Conservation (phyloP, 2,329 filamentous ascomycete species). For the Didymella segeticola region DNA sequence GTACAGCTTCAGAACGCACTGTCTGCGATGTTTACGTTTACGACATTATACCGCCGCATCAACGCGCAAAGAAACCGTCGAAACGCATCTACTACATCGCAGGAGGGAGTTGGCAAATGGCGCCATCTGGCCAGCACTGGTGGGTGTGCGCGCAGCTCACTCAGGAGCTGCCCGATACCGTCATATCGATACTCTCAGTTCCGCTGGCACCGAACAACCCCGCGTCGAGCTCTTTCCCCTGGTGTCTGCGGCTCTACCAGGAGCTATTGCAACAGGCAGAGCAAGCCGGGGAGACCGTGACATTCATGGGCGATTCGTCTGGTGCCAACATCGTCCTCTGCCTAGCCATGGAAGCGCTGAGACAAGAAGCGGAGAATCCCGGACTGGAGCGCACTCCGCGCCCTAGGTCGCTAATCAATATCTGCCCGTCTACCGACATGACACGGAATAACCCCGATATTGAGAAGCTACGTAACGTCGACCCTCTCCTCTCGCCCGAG, state of each 20-base stretch:
- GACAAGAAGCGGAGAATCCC: slow-evolving; percentile 33
- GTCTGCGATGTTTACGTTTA: slow-evolving; percentile 57
- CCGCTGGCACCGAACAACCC: slow-evolving; percentile 63
- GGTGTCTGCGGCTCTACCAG: slow-evolving; percentile 55
- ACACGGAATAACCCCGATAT: slow-evolving; percentile 56
- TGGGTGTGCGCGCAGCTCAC: slow-evolving; percentile 56
- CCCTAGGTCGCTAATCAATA: slow-evolving; percentile 52
- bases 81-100: slow-evolving; percentile 61
- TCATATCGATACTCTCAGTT: slow-evolving; percentile 58
- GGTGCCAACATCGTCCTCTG: slow-evolving; percentile 61
- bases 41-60: slow-evolving; percentile 46
- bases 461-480: slow-evolving; percentile 47
- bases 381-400: slow-evolving; percentile 16
- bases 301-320: slow-evolving; percentile 62
- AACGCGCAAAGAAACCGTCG: slow-evolving; percentile 13
- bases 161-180: slow-evolving; percentile 49
- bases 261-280: slow-evolving; percentile 50
- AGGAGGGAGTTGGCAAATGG: slow-evolving; percentile 63
- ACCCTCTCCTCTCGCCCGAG: slow-evolving; percentile 55
- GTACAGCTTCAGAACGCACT: slow-evolving; percentile 50
- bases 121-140: slow-evolving; percentile 61
- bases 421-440: slow-evolving; percentile 60
- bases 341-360: slow-evolving; percentile 50
- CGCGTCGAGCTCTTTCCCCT: slow-evolving; percentile 57
- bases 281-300: slow-evolving; percentile 51